Evolutionary conservation across 2,329 filamentous ascomycete species (phyloP), one percentile per base, ranked within the genome.

Genomic region (Hypoxylon sp.): DNA sequence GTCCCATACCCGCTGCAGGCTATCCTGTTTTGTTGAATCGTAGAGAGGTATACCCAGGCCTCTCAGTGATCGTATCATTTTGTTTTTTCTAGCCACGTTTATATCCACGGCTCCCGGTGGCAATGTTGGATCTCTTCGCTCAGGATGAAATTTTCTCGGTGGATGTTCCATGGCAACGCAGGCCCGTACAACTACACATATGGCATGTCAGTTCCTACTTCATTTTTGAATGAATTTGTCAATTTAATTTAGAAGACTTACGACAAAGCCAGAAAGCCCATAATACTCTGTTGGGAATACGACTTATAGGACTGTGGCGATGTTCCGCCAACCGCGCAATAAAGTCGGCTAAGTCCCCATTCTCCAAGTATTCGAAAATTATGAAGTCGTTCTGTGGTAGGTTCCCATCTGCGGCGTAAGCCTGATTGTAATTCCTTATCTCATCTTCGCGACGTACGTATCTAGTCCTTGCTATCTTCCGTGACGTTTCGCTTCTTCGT

Each of bases 151-250:
- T 39, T 74, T 75, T 10, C 73, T 71, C 14, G 74, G 73, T 14
- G 73, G 71, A 26, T 72, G 73, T 44, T 74, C 71, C 67, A 75
- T 69, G 3, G 66, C 71, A 47, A 74, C 57, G 44, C 71, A 74
- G 4, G 59, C 64, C 50, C 71, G 59, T 9, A 74, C 54, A n/a
- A 74, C 73, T 74, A 59, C 11, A 48, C 5, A 19, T n/a, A 19
- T 13, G 3, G 13, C 17, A 2, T 26, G 46, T 67, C 50, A 61
- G 13, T 31, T 44, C 48, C 57, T 42, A 65, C 46, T 22, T 9
- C 3, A 22, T 10, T 11, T 11, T 48, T 4, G 35, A 51, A 37
- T 26, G 35, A 51, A 22, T 26, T 55, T 5, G 24, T 1, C 11
- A 39, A 13, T 2, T 2, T 2, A 47, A 70, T 31, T 17, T 14